These are phyloP conservation scores for Immersiella caudata DNA, from an alignment of 495 filamentous ascomycete species.

Conservation along the genomic window DNA sequence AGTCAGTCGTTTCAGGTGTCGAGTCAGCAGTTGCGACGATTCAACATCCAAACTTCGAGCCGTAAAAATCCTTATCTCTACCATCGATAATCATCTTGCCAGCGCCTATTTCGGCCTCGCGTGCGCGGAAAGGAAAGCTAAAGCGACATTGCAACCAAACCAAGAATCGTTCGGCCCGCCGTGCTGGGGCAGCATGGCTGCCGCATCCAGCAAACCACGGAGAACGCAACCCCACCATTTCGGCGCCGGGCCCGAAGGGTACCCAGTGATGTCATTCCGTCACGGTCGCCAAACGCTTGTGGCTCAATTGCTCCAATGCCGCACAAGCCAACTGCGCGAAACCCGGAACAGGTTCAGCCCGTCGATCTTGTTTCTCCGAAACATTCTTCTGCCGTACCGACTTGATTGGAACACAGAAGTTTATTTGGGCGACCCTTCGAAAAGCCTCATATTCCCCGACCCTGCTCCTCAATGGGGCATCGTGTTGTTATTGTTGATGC, in stretches of 20 bases:
- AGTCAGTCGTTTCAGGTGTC: no score
- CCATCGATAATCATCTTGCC: no score
- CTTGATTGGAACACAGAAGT: background rate
- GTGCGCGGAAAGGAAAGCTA: background rate
- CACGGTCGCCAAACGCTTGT: background rate
- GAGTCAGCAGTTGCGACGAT: no score
- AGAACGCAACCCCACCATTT: background rate
- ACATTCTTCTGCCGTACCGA: background rate
- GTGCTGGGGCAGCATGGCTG: background rate
- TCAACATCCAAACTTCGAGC: no score
- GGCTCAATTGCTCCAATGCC: background rate
- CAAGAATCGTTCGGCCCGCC: background rate
- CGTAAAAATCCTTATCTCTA: no score
- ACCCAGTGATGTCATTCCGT: background rate
- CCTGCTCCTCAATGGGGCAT: no score
- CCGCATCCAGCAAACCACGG: background rate
- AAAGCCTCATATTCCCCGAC: no score
- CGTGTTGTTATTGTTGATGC: background rate
- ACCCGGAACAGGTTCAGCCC: background rate
- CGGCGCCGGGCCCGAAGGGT: background rate
- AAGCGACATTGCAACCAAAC: background rate
- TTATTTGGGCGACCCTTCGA: background rate
- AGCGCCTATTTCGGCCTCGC: background rate
- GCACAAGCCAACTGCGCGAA: background rate
- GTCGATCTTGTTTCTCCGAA: background rate